A percentile compares a stretch with the other conserved stretches of the same genome.
phyloP scores from a whole-genome alignment of 768 basidiomycete species.

The Boletus insuetus region DNA sequence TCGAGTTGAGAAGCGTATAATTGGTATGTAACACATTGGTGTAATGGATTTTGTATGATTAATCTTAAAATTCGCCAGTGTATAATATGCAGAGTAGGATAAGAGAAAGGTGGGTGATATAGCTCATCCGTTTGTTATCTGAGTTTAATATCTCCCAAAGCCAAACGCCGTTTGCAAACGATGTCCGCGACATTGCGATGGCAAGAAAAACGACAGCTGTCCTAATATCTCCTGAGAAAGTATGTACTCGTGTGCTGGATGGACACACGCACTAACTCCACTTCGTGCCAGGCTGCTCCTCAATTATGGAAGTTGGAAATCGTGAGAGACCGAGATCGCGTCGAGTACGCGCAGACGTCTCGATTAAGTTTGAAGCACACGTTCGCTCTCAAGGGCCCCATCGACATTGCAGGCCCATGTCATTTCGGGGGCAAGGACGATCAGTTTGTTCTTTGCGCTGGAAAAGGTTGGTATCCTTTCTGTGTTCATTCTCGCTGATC shows the following conservation, averaged over 20 bases:
- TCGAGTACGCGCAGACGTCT: slow-evolving; percentile 33
- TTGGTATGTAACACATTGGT: slow-evolving; percentile 36
- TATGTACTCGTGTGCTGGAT: slow-evolving; percentile 12
- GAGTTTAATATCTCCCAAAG: slow-evolving; percentile 29
- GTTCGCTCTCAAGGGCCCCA: slow-evolving; percentile 63
- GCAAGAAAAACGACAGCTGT: slow-evolving; percentile 44
- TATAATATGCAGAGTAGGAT: slow-evolving; percentile 45
- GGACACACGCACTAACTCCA: slow-evolving; percentile 8
- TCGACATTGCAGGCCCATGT: slow-evolving; percentile 78
- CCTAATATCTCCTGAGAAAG: slow-evolving; percentile 38
- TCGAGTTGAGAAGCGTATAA: slow-evolving; percentile 51
- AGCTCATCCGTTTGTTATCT: background rate
- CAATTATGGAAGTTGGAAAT: slow-evolving; percentile 74
- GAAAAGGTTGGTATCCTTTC: slow-evolving; percentile 51
- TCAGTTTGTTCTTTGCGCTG: slow-evolving; percentile 74
- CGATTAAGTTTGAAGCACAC: slow-evolving; percentile 53
- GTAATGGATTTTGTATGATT: background rate
- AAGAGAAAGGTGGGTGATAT: slow-evolving; percentile 42
- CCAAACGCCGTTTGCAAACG: slow-evolving; percentile 54
- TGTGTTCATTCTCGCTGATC: background rate
- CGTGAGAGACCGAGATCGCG: slow-evolving; percentile 49
- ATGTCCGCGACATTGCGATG: slow-evolving; percentile 51
- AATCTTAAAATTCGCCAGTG: slow-evolving; percentile 28
- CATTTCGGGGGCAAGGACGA: slow-evolving; percentile 82
- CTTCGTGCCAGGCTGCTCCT: slow-evolving; percentile 55